These are phyloP conservation scores for Candolleomyces eurysporus DNA, from an alignment of 768 basidiomycete genomes.

Conservation along the genomic window DNA sequence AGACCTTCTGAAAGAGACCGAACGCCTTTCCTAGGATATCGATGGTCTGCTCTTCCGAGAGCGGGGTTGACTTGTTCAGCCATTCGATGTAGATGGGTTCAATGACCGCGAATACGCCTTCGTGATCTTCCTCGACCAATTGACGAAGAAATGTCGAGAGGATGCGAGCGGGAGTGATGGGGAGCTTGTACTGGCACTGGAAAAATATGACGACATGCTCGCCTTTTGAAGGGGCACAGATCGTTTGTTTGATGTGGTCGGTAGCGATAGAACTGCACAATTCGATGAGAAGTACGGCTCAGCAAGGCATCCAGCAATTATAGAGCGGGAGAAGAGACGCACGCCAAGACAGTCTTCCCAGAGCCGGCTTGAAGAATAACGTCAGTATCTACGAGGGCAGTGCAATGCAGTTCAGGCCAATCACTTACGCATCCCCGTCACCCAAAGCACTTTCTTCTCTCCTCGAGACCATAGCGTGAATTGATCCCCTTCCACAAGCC, in stretches of 20 bases:
- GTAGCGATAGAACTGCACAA: neutral
- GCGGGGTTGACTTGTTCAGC: neutral
- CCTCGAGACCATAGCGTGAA: neutral
- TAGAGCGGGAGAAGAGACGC: neutral
- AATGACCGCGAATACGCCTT: neutral
- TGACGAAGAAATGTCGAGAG: neutral
- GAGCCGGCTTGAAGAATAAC: neutral
- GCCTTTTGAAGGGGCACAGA: neutral
- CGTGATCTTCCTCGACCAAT: neutral
- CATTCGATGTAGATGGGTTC: neutral
- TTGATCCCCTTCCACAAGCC: neutral
- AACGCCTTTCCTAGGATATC: neutral
- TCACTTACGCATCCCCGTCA: neutral
- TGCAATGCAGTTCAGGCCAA: too few relatives aligned
- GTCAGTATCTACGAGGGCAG: too few relatives aligned
- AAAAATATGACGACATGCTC: neutral
- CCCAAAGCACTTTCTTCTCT: neutral
- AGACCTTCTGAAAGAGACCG: neutral
- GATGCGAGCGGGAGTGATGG: neutral
- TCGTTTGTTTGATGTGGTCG: neutral
- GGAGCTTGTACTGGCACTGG: neutral
- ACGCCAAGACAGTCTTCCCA: constrained; percentile 2
- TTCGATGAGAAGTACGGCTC: too few relatives aligned
- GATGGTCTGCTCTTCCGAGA: neutral
- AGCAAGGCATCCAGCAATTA: neutral